Evolutionary conservation across 1,284 basidiomycete species (phyloP).

Genomic region (Somion occarium): DNA sequence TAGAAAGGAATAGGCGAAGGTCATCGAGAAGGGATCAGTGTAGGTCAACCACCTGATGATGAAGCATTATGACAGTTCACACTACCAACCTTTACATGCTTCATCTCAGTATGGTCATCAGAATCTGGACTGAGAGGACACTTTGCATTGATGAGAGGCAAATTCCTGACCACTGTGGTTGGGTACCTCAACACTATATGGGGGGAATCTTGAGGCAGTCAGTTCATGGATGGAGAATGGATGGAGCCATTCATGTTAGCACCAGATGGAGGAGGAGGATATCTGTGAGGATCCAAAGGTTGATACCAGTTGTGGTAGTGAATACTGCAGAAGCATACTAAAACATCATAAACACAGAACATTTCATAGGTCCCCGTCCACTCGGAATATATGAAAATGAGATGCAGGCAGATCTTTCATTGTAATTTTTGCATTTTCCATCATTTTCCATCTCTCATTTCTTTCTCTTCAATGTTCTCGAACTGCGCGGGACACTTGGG

Average conservation of each 20-base stretch:
- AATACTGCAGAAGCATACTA: too few species aligned
- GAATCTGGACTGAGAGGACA: constrained; percentile 61
- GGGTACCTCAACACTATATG: constrained; percentile 19
- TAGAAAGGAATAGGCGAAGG: constrained; percentile 74
- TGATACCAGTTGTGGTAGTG: too few species aligned
- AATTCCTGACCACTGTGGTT: constrained; percentile 22
- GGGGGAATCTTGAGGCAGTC: constrained; percentile 16
- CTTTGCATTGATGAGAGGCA: constrained; percentile 37
- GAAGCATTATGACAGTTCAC: constrained; percentile 47
- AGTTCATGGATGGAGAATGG: constrained; percentile 14
- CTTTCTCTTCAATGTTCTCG: too few species aligned
- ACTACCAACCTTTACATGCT: constrained; percentile 60
- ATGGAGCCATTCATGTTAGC: too few species aligned
- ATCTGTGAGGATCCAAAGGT: constrained; percentile 21
- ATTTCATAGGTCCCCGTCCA: too few species aligned
- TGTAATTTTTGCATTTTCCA: too few species aligned
- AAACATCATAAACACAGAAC: too few species aligned
- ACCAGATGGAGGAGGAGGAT: constrained; percentile 13
- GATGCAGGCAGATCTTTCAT: too few species aligned
- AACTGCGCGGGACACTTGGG: too few species aligned
- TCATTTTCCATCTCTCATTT: too few species aligned
- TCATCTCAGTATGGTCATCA: constrained; percentile 50
- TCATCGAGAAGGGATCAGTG: constrained; percentile 50
- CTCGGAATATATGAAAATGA: too few species aligned
- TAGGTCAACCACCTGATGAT: constrained; percentile 38